Evolutionary conservation across 768 basidiomycete genomes (phyloP), one percentile per base, ranked within the genome.

Genomic region (Lactarius pseudohatsudake): DNA sequence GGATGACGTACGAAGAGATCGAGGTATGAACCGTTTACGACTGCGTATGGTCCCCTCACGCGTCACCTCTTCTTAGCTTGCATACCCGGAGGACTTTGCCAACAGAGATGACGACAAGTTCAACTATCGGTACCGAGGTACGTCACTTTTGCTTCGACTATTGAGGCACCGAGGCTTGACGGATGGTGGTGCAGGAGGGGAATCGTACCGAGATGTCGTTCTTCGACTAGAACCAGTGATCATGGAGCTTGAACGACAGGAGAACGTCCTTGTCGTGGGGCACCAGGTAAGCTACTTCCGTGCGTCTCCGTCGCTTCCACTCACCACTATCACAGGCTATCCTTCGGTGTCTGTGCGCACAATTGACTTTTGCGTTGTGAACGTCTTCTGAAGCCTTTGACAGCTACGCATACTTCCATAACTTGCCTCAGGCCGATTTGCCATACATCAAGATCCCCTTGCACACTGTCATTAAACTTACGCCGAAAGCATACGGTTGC

Each of bases 91-190:
- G 64, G 97, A 99, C 75, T 98, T 96, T 77, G 95, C 94, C 18
- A 95, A 96, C 74, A 88, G 97, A 30, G 97, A 99, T 72, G 94
- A 98, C 65, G 97, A 99, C 81, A 99, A 99, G 78, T 99, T 97
- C 78, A 98, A 98, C 77, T 99, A 99, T 77, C 87, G 97, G 34
- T 98, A 98, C 76, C 85, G 97, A 72, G 95, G 89, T 72, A 53
- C 5, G 73, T 65, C 2, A 64, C 62, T 13, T n/a, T 40, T 50
- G 5, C 36, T 11, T 28, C 32, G 47, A n/a, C 9, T 32, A 16
- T 38, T n/a, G 32, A 43, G 7, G 9, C 47, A 61, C n/a, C 50
- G 18, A 43, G 43, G n/a, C 15, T 15, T 56, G 40, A 50, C 34
- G 4, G 36, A 20, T 38, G 7, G 41, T 57, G n/a, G 38, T 22